Base-by-base conservation (phyloP, 306 rosid species). In the Dalbergia cochinchinensis region DNA sequence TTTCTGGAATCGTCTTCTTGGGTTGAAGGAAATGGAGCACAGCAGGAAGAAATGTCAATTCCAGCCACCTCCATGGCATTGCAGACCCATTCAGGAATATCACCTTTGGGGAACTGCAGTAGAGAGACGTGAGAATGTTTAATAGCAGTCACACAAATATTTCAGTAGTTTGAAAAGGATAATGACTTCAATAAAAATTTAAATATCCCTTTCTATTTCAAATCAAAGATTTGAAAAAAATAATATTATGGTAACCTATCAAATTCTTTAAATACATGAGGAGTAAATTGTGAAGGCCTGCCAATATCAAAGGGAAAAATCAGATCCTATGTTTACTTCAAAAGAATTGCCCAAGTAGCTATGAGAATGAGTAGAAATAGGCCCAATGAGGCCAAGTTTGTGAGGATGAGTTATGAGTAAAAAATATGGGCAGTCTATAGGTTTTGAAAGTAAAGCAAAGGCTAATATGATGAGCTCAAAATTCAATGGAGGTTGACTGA, bases 51-150 rank as follows among this genome's bases (percentile, higher is more conserved):
- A 76, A 93, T 91, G 75, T 96, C 90, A 20, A 96, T 87, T 80
- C 97, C 99, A 31, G 98, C 99, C 76, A 92, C 98, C 85, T 95
- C 98, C 98, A 95, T 95, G 58, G 98, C 99, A 80, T 92, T 78
- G 87, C 94, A 87, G 65, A 95, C 99, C 99, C 98, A 95, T 82
- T 92, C 95, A 1, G 96, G 97, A 74, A 92, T 91, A 82, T 94
- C 92, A 8, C 99, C 97, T 63, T 87, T 64, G 0, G 97, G 97
- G 76, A 94, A 94, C 98, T 94, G 86, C 84, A 86, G 76, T 63
- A 76, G 2, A 78, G 78, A 55, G 64, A 51, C 6, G 57, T 8
- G 18, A 55, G 12, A 47, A 47, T 50, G 47, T 67, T 63, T 71
- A 51, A 70, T 61, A 50, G 11, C 54, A 54, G 9, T 54, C 35